Percentiles rank a stretch among this genome's conserved stretches.
phyloP scores from a whole-genome alignment of 768 basidiomycete species.

The Lactarius sp. region DNA sequence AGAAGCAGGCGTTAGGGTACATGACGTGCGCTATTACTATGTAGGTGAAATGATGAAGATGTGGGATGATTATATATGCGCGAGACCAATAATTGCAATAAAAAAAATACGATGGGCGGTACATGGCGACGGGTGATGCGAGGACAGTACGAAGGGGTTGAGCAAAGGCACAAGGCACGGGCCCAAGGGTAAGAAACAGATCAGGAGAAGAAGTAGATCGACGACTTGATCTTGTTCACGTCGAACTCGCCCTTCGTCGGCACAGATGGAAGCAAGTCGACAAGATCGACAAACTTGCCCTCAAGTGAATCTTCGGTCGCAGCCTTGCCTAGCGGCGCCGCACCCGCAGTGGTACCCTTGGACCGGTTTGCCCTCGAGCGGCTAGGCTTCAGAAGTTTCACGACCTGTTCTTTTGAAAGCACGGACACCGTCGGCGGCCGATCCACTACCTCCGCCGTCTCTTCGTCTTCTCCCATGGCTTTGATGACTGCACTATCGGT shows the following conservation, averaged over 20 bases:
- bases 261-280: conserved; percentile 71
- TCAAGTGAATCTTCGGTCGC: conserved; percentile 18
- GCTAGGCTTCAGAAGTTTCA: conserved; percentile 12
- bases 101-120: neutral
- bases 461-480: conserved; percentile 24
- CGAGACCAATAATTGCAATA: conserved; percentile 11
- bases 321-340: neutral
- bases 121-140: neutral
- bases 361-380: neutral
- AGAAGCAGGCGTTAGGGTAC: neutral
- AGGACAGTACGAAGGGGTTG: neutral
- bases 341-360: neutral
- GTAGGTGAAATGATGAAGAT: neutral
- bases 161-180: neutral
- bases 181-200: conserved; percentile 2
- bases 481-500: neutral
- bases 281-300: conserved; percentile 69
- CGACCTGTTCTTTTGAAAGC: conserved; percentile 28
- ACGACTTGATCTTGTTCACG: conserved; percentile 74
- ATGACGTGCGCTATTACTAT: conserved; percentile 11
- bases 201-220: conserved; percentile 93
- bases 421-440: conserved; percentile 29
- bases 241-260: conserved; percentile 85
- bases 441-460: conserved; percentile 27
- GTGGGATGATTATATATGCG: neutral